A percentile compares a stretch with the other conserved stretches of the same genome.
phyloP scores from a whole-genome alignment of 169 alveolate genomes.

The Babesia caballi region DNA sequence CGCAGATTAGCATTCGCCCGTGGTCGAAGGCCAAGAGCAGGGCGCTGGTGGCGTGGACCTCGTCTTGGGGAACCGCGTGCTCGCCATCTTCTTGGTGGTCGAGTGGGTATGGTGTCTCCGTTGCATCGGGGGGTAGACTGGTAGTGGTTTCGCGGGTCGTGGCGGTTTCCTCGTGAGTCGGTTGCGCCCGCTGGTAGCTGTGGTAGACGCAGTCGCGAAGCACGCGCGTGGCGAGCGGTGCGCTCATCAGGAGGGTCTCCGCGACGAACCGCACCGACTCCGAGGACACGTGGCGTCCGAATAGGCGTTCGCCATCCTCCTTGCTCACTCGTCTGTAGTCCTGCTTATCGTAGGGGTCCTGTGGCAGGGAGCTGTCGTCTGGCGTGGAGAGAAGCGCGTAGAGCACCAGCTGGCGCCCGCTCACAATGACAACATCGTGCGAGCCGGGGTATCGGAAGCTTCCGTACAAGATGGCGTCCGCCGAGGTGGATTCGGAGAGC shows the following conservation, averaged over 20 bases:
- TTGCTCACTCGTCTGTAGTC: background rate
- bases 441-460: conserved; percentile 43
- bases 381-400: conserved; percentile 27
- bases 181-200: background rate
- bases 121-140: no score
- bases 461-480: conserved; percentile 30
- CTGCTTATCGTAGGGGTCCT: background rate
- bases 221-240: conserved; percentile 10
- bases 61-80: background rate
- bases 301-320: background rate
- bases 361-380: background rate
- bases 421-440: conserved; percentile 45
- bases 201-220: conserved; percentile 16
- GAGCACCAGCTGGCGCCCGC: conserved; percentile 24
- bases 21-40: conserved; percentile 12
- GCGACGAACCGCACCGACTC: conserved; percentile 21
- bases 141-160: no score
- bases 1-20: conserved; percentile 3
- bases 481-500: conserved; percentile 30
- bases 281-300: background rate
- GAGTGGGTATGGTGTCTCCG: no score
- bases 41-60: conserved; percentile 28
- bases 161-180: background rate
- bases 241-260: conserved; percentile 11
- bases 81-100: no score